A percentile compares a stretch with the other conserved stretches of the same genome.
Evolutionary conservation across 2,329 filamentous ascomycete species (phyloP).

Genomic region (Phialocephala subalpina): DNA sequence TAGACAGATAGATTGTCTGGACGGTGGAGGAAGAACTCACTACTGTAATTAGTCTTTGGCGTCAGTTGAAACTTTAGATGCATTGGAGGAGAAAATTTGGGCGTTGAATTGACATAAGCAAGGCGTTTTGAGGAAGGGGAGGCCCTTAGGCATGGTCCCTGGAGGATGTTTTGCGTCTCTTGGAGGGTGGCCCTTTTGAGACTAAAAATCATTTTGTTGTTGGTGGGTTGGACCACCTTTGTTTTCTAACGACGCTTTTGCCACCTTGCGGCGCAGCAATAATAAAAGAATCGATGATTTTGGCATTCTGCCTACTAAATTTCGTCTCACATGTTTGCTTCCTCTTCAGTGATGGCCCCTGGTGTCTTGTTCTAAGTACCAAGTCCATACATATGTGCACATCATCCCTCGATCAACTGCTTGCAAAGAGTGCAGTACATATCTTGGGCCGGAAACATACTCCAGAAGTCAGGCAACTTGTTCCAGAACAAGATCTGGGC

Average conservation of each 20-base stretch:
- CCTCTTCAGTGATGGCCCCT: neutral
- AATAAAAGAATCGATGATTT: conserved; percentile 5
- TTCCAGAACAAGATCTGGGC: too few species aligned
- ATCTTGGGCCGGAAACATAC: too few species aligned
- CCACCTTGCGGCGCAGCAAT: neutral
- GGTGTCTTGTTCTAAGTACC: neutral
- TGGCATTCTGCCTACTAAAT: neutral
- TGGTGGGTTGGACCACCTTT: neutral
- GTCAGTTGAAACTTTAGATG: neutral
- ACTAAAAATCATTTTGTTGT: neutral
- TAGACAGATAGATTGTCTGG: neutral
- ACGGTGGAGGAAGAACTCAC: neutral
- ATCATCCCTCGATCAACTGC: too few species aligned
- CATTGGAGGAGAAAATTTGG: neutral
- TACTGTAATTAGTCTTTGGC: neutral
- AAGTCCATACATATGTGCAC: neutral
- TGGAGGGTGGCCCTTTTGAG: neutral
- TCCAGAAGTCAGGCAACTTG: too few species aligned
- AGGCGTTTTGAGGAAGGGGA: neutral
- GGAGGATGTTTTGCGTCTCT: neutral
- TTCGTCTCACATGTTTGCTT: neutral
- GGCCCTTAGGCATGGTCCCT: conserved; percentile 4
- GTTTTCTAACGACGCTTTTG: neutral
- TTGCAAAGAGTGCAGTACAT: too few species aligned
- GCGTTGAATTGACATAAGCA: neutral